Evolutionary conservation across 2,329 filamentous ascomycete genomes (phyloP), one percentile per base, ranked within the genome.

Genomic region (Colletotrichum sublineola): DNA sequence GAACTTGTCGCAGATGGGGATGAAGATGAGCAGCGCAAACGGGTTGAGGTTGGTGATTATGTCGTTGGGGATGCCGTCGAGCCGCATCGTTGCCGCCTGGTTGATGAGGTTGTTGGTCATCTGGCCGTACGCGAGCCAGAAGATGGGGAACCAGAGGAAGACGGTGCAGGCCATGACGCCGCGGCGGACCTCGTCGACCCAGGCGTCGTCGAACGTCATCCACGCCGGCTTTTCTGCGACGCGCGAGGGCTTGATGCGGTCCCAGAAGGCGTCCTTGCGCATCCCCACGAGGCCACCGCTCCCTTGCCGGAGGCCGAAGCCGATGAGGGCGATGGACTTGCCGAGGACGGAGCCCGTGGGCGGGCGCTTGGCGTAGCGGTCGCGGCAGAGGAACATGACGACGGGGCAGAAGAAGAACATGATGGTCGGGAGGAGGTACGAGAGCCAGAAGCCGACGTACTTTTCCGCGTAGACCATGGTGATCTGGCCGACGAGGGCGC

Each of bases 11-110:
- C 90, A 89, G 68, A 95, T 83, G 0, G 92, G 92, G 60, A 94
- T 94, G 77, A 94, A 86, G 76, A 95, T 91, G 75, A 95, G 89
- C 69, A 95, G 88, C 12, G 91, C 86, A 73, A 95, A 89, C 0
- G 71, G 71, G 62, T 73, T 73, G 24, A 73, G 71, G 62, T 73
- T 73, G 3, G 67, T 69, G 56, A 73, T 66, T 55, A 73, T 61
- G 61, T 73, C 70, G 60, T 73, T 73, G 55, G 70, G 70, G 0
- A 73, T 50, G 40, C 70, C 70, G 33, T 69, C 53, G 55, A 73
- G 70, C 15, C 66, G 60, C 70, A 73, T 73, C 20, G 70, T 62
- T 1, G 70, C 70, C 11, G 70, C 70, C 48, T 73, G 70, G 66
- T 73, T 73, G 61, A 69, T 63, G 64, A 72, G 64, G 66, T 68